phyloP scores from a whole-genome alignment of 805 yeast genomes.

The Metschnikowia lachancei region DNA sequence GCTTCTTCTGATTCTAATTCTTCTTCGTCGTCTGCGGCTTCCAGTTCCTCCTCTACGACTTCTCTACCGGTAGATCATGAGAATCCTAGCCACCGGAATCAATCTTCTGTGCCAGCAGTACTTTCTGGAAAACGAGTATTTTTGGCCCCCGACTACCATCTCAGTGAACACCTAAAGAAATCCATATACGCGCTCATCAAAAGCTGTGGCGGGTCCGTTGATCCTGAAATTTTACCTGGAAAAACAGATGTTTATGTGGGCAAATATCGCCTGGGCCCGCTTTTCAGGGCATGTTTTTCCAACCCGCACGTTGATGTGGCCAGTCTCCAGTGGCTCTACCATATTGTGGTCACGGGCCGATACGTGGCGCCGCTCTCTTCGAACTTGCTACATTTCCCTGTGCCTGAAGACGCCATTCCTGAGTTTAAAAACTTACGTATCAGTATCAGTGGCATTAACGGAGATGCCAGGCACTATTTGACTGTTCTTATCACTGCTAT shows the following conservation, averaged over 20 bases:
- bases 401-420: constrained; percentile 49
- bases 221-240: constrained; percentile 19
- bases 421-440: constrained; percentile 55
- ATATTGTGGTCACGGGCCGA: constrained; percentile 52
- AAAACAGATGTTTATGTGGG: constrained; percentile 53
- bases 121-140: constrained; percentile 48
- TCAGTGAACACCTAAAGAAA: constrained; percentile 43
- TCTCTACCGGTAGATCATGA: background rate
- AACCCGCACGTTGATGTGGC: constrained; percentile 49
- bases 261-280: constrained; percentile 55
- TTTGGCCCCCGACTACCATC: constrained; percentile 52
- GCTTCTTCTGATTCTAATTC: too few relatives aligned
- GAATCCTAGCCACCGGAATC: background rate
- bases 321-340: constrained; percentile 72
- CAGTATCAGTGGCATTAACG: constrained; percentile 77
- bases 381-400: constrained; percentile 70
- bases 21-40: too few relatives aligned
- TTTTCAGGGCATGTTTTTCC: constrained; percentile 47
- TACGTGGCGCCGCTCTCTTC: constrained; percentile 55
- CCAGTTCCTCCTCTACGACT: too few relatives aligned
- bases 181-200: constrained; percentile 46
- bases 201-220: constrained; percentile 54
- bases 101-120: constrained; percentile 28
- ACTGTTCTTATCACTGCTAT: constrained; percentile 58
- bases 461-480: constrained; percentile 76